Evolutionary conservation across 1,139 yeast genomes (phyloP), one percentile per base, ranked within the genome.

Genomic region (Chernovozyma aurita): DNA sequence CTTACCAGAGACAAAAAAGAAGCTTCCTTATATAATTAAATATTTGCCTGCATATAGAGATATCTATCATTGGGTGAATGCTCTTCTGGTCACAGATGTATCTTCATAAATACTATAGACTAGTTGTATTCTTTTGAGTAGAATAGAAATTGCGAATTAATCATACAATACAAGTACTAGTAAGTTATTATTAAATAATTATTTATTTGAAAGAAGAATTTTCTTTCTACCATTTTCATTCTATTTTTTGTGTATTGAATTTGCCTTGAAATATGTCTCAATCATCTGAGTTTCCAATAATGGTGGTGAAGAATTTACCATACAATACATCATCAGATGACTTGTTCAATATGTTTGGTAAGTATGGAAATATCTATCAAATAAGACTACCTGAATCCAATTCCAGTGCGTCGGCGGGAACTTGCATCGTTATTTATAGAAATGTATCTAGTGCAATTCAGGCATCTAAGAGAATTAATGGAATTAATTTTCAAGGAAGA

Each of bases 271-370:
- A 7, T 7, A 20, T 20, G 22, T 20, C 22, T 7, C 22, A 7
- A 9, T 6, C 22, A 7, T 20, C 34, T 18, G 66, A 65, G 18
- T 70, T 70, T 34, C 81, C 81, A 3, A 73, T 76, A 28, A 62
- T 80, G 9, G 65, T 65, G 40, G 78, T 78, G 24, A 77, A 77
- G 50, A 80, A 80, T 49, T 62, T 80, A 13, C 80, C 86, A 1
- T 80, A 71, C 49, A 66, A 66, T 26, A 65, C 74, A 3, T 59
- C 74, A 2, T 50, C 72, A 0, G 63, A 61, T 2, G 73, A 77
- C 21, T 55, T 81, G 20, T 79, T 72, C 47, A 72, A 70, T 17
- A 58, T 79, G 9, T 74, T 78, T 46, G 77, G 80, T 2, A 67
- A 70, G 39, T 78, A 66, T 49, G 87, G 86, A 1, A 69, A 70